Evolutionary conservation across 108 stramenopile species (phyloP).

Genomic region (Cyclotella atomus): DNA sequence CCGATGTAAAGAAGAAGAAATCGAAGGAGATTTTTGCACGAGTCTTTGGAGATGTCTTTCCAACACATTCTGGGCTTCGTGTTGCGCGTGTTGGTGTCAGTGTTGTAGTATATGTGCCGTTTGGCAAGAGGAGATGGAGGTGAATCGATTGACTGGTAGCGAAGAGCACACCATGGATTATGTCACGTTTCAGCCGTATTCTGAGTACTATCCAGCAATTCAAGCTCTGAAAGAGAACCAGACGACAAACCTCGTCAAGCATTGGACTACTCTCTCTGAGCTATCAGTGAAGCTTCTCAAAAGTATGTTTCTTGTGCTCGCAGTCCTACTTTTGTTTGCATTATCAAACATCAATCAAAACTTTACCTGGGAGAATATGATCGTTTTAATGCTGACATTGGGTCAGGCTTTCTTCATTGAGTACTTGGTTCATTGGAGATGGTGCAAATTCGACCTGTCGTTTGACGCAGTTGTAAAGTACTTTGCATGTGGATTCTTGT

Average conservation of each 20-base stretch:
- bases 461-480: conserved; percentile 55
- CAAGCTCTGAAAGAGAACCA: conserved; percentile 28
- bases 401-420: conserved; percentile 53
- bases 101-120: conserved; percentile 50
- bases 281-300: conserved; percentile 44
- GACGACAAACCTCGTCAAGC: conserved; percentile 21
- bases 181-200: conserved; percentile 49
- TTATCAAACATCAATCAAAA: conserved; percentile 42
- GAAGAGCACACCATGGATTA: conserved; percentile 42
- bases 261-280: conserved; percentile 24
- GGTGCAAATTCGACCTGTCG: conserved; percentile 47
- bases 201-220: conserved; percentile 46
- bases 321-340: conserved; percentile 28
- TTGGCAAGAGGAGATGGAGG: conserved; percentile 51
- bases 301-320: conserved; percentile 24
- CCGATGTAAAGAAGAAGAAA: background rate
- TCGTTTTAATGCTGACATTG: conserved; percentile 42
- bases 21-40: conserved; percentile 45
- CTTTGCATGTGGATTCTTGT: conserved; percentile 51
- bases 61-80: conserved; percentile 33
- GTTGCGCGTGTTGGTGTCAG: conserved; percentile 56
- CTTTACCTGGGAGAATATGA: conserved; percentile 43
- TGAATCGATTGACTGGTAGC: conserved; percentile 39
- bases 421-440: conserved; percentile 52
- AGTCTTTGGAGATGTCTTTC: conserved; percentile 40